Percentiles rank a stretch among this genome's conserved stretches.
These are phyloP conservation scores for Blastomyces percursus DNA, from an alignment of 2,329 filamentous ascomycete species.

Conservation along the genomic window DNA sequence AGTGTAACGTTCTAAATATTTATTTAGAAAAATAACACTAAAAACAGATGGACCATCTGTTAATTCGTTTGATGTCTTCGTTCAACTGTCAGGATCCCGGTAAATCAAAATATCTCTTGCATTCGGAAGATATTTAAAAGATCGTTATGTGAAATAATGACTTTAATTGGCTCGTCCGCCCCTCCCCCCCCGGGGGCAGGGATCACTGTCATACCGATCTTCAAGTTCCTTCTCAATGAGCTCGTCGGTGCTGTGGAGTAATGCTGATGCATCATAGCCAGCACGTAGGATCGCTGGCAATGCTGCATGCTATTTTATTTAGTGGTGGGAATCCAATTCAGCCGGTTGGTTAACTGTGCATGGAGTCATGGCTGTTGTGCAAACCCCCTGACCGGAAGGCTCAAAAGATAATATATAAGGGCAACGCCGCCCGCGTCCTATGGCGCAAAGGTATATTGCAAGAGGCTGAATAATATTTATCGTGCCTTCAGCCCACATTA, in stretches of 20 bases:
- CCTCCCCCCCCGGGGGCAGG: background rate
- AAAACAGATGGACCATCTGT: background rate
- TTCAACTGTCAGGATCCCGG: background rate
- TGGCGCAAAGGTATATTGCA: background rate
- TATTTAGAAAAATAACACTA: background rate
- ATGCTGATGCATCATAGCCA: background rate
- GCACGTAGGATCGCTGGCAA: background rate
- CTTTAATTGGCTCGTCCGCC: background rate
- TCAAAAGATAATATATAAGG: background rate
- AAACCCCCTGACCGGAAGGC: background rate
- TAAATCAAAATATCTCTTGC: background rate
- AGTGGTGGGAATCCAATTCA: background rate
- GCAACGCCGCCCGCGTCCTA: background rate
- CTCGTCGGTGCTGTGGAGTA: background rate
- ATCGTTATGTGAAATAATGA: background rate
- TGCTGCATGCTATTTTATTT: background rate
- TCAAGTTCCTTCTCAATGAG: background rate
- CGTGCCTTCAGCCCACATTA: background rate
- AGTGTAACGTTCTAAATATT: too few relatives aligned
- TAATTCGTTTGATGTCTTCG: background rate
- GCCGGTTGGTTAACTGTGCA: background rate
- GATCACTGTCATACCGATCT: background rate
- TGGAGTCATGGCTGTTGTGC: background rate
- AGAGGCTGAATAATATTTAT: background rate
- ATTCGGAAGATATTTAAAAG: background rate